Conservation (phyloP, 2,329 filamentous ascomycete genomes). For the Ceratocystis eucalypticola region DNA sequence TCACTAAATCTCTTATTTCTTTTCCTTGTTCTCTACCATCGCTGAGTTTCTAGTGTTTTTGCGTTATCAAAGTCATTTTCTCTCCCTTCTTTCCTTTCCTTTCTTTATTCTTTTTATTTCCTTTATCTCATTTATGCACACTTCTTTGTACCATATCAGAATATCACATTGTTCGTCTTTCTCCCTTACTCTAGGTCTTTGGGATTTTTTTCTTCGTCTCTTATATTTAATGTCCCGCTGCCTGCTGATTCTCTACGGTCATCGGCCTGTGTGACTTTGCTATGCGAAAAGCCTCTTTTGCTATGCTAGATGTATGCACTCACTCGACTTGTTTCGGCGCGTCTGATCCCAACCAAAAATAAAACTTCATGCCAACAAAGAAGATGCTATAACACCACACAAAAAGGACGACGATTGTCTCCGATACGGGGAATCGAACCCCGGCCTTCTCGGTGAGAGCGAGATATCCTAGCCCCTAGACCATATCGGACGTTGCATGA, state of each 20-base stretch:
- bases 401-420: constrained; percentile 1
- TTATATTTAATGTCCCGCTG: background rate
- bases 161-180: background rate
- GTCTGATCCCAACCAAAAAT: background rate
- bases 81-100: background rate
- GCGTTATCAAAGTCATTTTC: too few relatives aligned
- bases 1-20: background rate
- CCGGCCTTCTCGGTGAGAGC: constrained; percentile 21
- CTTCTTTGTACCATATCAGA: constrained; percentile 7
- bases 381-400: background rate
- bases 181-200: background rate
- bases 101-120: constrained; percentile 2
- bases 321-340: too few relatives aligned
- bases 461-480: constrained; percentile 14
- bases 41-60: too few relatives aligned
- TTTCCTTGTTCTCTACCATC: background rate
- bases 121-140: background rate
- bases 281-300: too few relatives aligned
- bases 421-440: constrained; percentile 23
- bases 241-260: too few relatives aligned
- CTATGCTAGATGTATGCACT: too few relatives aligned
- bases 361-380: background rate
- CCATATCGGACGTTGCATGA: constrained; percentile 7
- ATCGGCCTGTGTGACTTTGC: background rate
- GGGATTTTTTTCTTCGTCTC: background rate